These are phyloP conservation scores for Crithidia bombi DNA, from an alignment of 208 protist genomes.

Conservation along the genomic window DNA sequence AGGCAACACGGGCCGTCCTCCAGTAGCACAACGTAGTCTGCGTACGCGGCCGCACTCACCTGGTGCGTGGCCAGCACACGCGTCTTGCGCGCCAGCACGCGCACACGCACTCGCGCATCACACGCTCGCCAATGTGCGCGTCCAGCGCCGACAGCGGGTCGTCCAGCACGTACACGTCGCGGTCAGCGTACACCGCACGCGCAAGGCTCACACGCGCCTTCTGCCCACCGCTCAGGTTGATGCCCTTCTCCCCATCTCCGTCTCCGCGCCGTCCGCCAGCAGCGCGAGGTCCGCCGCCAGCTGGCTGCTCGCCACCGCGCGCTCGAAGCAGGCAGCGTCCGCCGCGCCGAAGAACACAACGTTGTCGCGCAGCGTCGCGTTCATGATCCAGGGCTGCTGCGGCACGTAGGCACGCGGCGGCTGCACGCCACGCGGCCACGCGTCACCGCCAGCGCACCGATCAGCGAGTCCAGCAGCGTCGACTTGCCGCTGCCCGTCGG, in stretches of 20 bases:
- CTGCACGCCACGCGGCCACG: slow-evolving; percentile 31
- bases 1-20: slow-evolving; percentile 50
- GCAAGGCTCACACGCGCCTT: slow-evolving; percentile 83
- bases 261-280: slow-evolving; percentile 84
- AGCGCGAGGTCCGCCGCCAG: slow-evolving; percentile 80
- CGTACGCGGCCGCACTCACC: slow-evolving; percentile 75
- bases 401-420: slow-evolving; percentile 81
- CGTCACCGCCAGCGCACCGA: slow-evolving; percentile 47
- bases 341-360: slow-evolving; percentile 83
- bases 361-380: slow-evolving; percentile 91
- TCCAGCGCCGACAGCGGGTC: slow-evolving; percentile 94
- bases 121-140: slow-evolving; percentile 69
- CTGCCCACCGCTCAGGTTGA: slow-evolving; percentile 85
- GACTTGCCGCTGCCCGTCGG: slow-evolving; percentile 61
- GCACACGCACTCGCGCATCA: slow-evolving; percentile 59
- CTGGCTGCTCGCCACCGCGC: slow-evolving; percentile 64
- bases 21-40: slow-evolving; percentile 88
- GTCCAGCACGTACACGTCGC: slow-evolving; percentile 89
- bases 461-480: slow-evolving; percentile 51
- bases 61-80: slow-evolving; percentile 94
- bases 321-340: slow-evolving; percentile 54
- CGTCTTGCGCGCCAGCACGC: slow-evolving; percentile 78
- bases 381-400: slow-evolving; percentile 93
- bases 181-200: slow-evolving; percentile 79
- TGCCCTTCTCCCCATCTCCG: slow-evolving; percentile 87